These are phyloP conservation scores for Corylus avellana DNA, from an alignment of 306 rosid genomes.

Conservation along the genomic window DNA sequence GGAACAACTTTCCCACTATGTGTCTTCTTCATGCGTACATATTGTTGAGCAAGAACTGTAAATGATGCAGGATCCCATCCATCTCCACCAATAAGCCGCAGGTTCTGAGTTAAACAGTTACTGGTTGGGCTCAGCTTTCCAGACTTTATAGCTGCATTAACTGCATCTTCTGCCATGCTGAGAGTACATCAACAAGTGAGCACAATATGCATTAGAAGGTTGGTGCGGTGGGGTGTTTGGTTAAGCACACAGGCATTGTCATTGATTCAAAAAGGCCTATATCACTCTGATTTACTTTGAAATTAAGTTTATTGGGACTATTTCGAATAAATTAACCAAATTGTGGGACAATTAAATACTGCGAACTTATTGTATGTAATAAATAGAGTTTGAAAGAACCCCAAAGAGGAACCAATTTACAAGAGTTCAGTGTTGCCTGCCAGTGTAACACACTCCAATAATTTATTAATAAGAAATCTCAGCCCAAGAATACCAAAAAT, in stretches of 20 bases:
- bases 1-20: conserved; percentile 82
- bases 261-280: neutral
- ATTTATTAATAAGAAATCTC: conserved; percentile 25
- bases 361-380: neutral
- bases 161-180: conserved; percentile 99
- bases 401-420: neutral
- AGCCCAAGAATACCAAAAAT: conserved; percentile 26
- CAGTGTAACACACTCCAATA: conserved; percentile 30
- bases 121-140: conserved; percentile 75
- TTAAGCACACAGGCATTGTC: neutral
- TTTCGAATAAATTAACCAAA: neutral
- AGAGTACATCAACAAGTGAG: conserved; percentile 33
- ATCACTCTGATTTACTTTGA: neutral
- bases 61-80: conserved; percentile 94
- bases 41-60: conserved; percentile 90
- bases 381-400: neutral
- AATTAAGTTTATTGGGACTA: neutral
- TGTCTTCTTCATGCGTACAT: conserved; percentile 80
- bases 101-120: conserved; percentile 63
- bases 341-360: neutral
- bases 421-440: conserved; percentile 4
- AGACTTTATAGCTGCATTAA: conserved; percentile 84
- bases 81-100: conserved; percentile 80
- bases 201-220: conserved; percentile 14
- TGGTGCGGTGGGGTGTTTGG: no score